phyloP scores from a whole-genome alignment of 2,329 filamentous ascomycete species.

The Stemphylium vesicarium region DNA sequence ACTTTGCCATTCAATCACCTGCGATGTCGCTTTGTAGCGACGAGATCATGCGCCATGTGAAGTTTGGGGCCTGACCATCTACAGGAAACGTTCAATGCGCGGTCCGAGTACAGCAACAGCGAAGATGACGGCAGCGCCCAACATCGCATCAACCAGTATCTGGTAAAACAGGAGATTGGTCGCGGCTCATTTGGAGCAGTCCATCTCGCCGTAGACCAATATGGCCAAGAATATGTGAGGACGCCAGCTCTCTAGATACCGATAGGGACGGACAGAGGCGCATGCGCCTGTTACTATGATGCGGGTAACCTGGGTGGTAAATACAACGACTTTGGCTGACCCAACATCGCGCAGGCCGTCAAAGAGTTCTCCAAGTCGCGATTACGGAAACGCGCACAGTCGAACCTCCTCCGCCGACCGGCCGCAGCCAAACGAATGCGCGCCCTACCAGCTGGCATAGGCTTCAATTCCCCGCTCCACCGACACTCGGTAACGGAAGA shows the following conservation, averaged over 20 bases:
- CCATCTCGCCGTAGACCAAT: slow-evolving; percentile 87
- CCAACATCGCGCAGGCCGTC: slow-evolving; percentile 69
- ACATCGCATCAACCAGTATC: slow-evolving; percentile 92
- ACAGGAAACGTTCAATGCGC: slow-evolving; percentile 90
- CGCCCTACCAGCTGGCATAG: slow-evolving; percentile 59
- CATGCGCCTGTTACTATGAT: slow-evolving; percentile 22
- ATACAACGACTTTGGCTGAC: slow-evolving; percentile 37
- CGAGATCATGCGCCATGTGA: neutral
- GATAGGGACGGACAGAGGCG: slow-evolving; percentile 4
- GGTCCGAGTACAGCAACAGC: slow-evolving; percentile 84
- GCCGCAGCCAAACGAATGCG: slow-evolving; percentile 60
- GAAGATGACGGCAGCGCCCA: slow-evolving; percentile 80
- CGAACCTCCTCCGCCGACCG: slow-evolving; percentile 77
- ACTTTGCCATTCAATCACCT: neutral
- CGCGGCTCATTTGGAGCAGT: slow-evolving; percentile 94
- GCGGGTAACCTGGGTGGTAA: slow-evolving; percentile 29
- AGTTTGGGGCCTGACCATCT: neutral
- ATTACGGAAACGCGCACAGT: slow-evolving; percentile 87
- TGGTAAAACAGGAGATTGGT: slow-evolving; percentile 95
- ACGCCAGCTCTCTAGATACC: slow-evolving; percentile 28
- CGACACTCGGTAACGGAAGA: slow-evolving; percentile 63
- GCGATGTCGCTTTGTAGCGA: neutral
- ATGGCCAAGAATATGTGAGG: slow-evolving; percentile 88
- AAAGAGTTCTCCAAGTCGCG: slow-evolving; percentile 97
- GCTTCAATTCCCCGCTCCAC: slow-evolving; percentile 69